Evolutionary conservation across 768 basidiomycete genomes (phyloP), one percentile per base, ranked within the genome.

Genomic region (Phlegmacium glaucopus): DNA sequence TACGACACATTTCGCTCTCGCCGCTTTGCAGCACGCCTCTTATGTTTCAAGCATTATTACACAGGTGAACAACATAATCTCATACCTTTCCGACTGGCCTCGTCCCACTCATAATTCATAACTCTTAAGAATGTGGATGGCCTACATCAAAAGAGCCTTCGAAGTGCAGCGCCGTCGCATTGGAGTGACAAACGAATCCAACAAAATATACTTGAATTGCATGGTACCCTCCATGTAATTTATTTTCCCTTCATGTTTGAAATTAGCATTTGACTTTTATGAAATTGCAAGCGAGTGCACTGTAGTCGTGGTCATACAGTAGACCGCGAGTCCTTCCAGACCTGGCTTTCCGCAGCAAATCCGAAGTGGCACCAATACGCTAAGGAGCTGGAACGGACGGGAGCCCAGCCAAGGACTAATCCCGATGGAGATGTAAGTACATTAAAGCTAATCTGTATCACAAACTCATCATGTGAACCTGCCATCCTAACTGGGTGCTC

Each of bases 381-480:
- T 13, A 80, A 85, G 46, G 80, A 85, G 37, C 63, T 87, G 40
- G 81, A 84, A 60, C 66, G 66, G 22, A 75, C 75, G 0, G 80
- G 83, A 4, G 63, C 67, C 37, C 76, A 78, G 46, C 85, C 79
- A 1, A 76, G 90, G 48, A 94, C 89, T 18, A 95, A 95, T 62
- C 94, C 94, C 9, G 94, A 95, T 55, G 94, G 94, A 62, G 94
- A 96, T 70, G 94, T 90, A 55, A 48, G 77, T 75, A 6, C 18
- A 37, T 22, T 5, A 22, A 22, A 40, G 12, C 11, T 41, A 41
- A 16, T 11, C 25, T 44, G 15, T 22, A 40, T 46, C 32, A 41
- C 15, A 45, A 34, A 29, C 48, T 32, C 28, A 37, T n/a, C 9
- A 9, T 9, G 26, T 15, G 25, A 42, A n/a, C n/a, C n/a, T n/a